These are phyloP conservation scores for Pseudognaphalium luteoalbum DNA, from an alignment of 129 eudicot genomes.

Conservation along the genomic window DNA sequence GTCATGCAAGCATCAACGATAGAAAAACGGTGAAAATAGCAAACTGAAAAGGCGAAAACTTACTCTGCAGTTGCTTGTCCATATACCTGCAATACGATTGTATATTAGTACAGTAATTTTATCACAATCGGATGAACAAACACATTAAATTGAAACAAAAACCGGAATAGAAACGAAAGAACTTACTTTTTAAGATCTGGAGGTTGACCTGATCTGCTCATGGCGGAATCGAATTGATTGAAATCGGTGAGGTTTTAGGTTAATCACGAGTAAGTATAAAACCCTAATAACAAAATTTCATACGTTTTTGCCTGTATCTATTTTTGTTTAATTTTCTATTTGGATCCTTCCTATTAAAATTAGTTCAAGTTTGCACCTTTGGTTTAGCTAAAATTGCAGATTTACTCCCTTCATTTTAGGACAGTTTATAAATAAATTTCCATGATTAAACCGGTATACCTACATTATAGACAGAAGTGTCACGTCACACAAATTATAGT, in stretches of 20 bases:
- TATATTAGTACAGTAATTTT: neutral
- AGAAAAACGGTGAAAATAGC: neutral
- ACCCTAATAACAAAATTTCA: slow-evolving; percentile 26
- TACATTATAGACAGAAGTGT: too few relatives aligned
- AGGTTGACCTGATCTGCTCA: slow-evolving; percentile 83
- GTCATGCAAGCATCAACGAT: neutral
- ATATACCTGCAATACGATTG: slow-evolving; percentile 47
- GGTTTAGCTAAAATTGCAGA: neutral
- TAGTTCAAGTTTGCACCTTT: slow-evolving; percentile 1
- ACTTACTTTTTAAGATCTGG: slow-evolving; percentile 76
- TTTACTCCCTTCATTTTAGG: neutral
- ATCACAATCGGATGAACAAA: neutral
- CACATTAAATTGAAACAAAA: neutral
- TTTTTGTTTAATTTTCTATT: neutral
- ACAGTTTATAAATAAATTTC: neutral
- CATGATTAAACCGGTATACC: too few relatives aligned
- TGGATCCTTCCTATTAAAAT: slow-evolving; percentile 11
- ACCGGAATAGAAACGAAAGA: neutral
- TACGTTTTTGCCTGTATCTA: slow-evolving; percentile 9
- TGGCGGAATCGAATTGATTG: slow-evolving; percentile 26
- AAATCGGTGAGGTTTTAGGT: slow-evolving; percentile 12
- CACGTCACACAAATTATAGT: too few relatives aligned
- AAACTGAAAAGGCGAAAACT: slow-evolving; percentile 20
- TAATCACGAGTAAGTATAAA: slow-evolving; percentile 16
- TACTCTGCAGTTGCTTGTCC: slow-evolving; percentile 77